Evolutionary conservation across 768 basidiomycete genomes (phyloP).

Genomic region (Boletus speciosus): DNA sequence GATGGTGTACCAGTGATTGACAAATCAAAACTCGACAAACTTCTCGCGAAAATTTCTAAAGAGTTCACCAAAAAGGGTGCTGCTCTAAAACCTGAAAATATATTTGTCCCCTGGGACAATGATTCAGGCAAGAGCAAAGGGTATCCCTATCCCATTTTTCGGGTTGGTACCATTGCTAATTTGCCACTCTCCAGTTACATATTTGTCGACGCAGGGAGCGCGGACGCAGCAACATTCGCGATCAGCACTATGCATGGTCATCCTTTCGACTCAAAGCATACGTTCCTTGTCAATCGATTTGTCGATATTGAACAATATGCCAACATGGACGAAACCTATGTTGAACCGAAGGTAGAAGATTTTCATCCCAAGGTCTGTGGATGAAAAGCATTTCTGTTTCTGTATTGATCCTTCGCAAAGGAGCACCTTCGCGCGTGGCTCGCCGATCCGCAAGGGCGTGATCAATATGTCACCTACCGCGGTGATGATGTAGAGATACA

Average conservation of each 20-base stretch:
- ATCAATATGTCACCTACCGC: conserved; percentile 93
- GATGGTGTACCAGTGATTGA: conserved; percentile 93
- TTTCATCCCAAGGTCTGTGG: conserved; percentile 67
- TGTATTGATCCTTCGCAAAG: conserved; percentile 38
- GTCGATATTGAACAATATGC: conserved; percentile 84
- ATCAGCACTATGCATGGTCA: conserved; percentile 67
- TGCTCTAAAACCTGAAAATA: conserved; percentile 68
- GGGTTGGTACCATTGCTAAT: conserved; percentile 1
- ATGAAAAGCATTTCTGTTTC: background rate
- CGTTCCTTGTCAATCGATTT: conserved; percentile 82
- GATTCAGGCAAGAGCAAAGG: conserved; percentile 85
- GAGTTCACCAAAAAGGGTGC: conserved; percentile 82
- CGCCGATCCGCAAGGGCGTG: conserved; percentile 86
- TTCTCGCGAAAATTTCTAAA: conserved; percentile 77
- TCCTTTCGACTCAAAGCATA: conserved; percentile 85
- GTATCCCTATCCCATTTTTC: conserved; percentile 41
- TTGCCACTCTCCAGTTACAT: conserved; percentile 51
- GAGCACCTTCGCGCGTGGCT: conserved; percentile 97
- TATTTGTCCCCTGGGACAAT: conserved; percentile 88
- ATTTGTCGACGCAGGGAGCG: conserved; percentile 75
- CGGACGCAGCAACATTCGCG: conserved; percentile 68
- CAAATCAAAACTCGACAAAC: conserved; percentile 75
- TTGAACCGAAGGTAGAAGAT: conserved; percentile 69
- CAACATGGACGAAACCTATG: conserved; percentile 71
- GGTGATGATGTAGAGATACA: conserved; percentile 86